A percentile compares a stretch with the other conserved stretches of the same genome.
Evolutionary conservation across 305 asterid species (phyloP).

Genomic region (Monarda citriodora): DNA sequence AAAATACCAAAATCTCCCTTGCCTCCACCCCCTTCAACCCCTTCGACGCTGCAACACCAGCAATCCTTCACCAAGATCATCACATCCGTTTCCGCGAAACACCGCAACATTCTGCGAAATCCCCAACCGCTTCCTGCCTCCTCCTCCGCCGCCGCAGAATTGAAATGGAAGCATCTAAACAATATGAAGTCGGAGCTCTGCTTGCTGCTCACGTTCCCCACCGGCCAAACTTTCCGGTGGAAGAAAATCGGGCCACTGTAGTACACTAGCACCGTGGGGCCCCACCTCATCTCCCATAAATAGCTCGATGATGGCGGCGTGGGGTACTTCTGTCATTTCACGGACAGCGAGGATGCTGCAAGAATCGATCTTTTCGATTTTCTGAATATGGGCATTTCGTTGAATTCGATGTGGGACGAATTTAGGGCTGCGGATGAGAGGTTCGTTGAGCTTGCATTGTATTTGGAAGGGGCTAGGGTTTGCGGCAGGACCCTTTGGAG

Average conservation of each 20-base stretch:
- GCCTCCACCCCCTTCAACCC: slow-evolving; percentile 34
- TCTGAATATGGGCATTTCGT: slow-evolving; percentile 73
- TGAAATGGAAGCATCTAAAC: slow-evolving; percentile 61
- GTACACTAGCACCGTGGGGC: slow-evolving; percentile 77
- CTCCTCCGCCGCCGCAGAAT: slow-evolving; percentile 24
- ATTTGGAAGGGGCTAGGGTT: slow-evolving; percentile 93
- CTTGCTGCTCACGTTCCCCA: slow-evolving; percentile 91
- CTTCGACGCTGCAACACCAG: slow-evolving; percentile 44
- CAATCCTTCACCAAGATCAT: slow-evolving; percentile 33
- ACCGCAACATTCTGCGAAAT: slow-evolving; percentile 43
- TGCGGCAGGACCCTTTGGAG: slow-evolving; percentile 94
- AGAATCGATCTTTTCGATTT: slow-evolving; percentile 65
- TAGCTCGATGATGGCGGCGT: slow-evolving; percentile 69
- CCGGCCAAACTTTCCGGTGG: slow-evolving; percentile 98
- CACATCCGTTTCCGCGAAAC: slow-evolving; percentile 44
- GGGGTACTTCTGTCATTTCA: slow-evolving; percentile 55
- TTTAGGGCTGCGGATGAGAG: slow-evolving; percentile 77
- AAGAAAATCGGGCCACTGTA: slow-evolving; percentile 73
- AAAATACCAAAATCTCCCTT: slow-evolving; percentile 36
- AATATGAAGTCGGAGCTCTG: slow-evolving; percentile 71
- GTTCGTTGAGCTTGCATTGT: slow-evolving; percentile 68
- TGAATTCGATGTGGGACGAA: slow-evolving; percentile 68
- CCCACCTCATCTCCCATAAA: slow-evolving; percentile 80
- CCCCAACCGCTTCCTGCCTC: slow-evolving; percentile 30
- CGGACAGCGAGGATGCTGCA: slow-evolving; percentile 37